These are phyloP conservation scores for Xanthoconium stramineum DNA, from an alignment of 768 basidiomycete species.

Conservation along the genomic window DNA sequence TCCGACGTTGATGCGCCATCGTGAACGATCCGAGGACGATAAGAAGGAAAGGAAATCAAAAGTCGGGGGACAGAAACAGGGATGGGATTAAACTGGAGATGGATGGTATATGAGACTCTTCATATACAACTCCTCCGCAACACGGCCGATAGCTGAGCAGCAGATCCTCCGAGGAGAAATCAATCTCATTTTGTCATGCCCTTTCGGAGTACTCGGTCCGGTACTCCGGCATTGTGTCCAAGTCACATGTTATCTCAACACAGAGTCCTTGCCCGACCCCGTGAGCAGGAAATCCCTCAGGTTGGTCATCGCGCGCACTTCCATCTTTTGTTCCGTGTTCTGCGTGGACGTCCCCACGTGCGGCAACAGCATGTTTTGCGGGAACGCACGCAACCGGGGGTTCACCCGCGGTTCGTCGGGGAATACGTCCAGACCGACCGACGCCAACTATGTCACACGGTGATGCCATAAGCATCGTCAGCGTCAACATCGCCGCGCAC, in stretches of 20 bases:
- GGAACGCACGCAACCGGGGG: constrained; percentile 71
- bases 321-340: constrained; percentile 80
- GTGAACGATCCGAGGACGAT: background rate
- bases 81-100: background rate
- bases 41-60: background rate
- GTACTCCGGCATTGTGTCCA: no score
- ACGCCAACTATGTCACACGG: background rate
- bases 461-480: no score
- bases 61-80: background rate
- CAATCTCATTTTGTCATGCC: background rate
- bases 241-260: constrained; percentile 27
- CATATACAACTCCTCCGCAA: background rate
- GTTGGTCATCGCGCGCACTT: constrained; percentile 75
- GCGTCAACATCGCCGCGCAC: background rate
- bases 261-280: constrained; percentile 62
- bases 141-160: background rate
- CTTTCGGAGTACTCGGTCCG: background rate
- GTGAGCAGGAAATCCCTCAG: constrained; percentile 62
- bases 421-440: constrained; percentile 80
- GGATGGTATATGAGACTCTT: background rate
- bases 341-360: constrained; percentile 88
- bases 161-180: background rate
- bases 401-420: constrained; percentile 83
- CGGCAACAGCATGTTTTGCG: constrained; percentile 81
- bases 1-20: constrained; percentile 24